phyloP scores from a whole-genome alignment of 2,329 filamentous ascomycete genomes.

The Bipolaris cookei region DNA sequence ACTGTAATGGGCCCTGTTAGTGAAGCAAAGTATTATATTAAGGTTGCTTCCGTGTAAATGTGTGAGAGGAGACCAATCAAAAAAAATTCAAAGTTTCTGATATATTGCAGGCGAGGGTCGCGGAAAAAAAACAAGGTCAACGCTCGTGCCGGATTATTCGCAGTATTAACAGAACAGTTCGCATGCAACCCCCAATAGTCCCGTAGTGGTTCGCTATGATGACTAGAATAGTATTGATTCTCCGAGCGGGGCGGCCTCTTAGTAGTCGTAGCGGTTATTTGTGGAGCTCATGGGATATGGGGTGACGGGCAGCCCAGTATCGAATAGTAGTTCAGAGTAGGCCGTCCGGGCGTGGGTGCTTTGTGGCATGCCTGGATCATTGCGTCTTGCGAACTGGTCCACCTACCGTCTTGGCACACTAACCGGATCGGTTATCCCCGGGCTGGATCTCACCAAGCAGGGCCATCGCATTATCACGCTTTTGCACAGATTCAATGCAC shows the following conservation, averaged over 20 bases:
- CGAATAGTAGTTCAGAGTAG: neutral
- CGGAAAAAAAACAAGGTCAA: too few relatives aligned
- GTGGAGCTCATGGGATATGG: neutral
- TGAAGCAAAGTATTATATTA: too few relatives aligned
- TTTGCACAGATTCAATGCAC: slow-evolving; percentile 28
- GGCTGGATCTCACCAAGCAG: slow-evolving; percentile 26
- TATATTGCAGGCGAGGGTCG: too few relatives aligned
- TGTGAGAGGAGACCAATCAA: too few relatives aligned
- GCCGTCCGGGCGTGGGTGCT: neutral
- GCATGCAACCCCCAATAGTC: too few relatives aligned
- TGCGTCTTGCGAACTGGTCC: slow-evolving; percentile 3
- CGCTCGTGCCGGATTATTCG: too few relatives aligned
- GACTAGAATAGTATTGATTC: neutral
- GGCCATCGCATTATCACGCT: slow-evolving; percentile 24
- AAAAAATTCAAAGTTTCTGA: too few relatives aligned
- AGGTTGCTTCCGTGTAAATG: too few relatives aligned
- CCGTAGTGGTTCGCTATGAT: neutral
- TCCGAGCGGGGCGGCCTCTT: too few relatives aligned
- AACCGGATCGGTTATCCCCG: slow-evolving; percentile 8
- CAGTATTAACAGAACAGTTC: too few relatives aligned
- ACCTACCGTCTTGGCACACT: slow-evolving; percentile 18
- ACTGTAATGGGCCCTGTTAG: too few relatives aligned
- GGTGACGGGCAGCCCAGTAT: neutral
- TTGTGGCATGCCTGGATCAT: slow-evolving; percentile 1
- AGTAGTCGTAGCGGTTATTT: too few relatives aligned